Evolutionary conservation across 768 basidiomycete species (phyloP), one percentile per base, ranked within the genome.

Genomic region (Russula foetens): DNA sequence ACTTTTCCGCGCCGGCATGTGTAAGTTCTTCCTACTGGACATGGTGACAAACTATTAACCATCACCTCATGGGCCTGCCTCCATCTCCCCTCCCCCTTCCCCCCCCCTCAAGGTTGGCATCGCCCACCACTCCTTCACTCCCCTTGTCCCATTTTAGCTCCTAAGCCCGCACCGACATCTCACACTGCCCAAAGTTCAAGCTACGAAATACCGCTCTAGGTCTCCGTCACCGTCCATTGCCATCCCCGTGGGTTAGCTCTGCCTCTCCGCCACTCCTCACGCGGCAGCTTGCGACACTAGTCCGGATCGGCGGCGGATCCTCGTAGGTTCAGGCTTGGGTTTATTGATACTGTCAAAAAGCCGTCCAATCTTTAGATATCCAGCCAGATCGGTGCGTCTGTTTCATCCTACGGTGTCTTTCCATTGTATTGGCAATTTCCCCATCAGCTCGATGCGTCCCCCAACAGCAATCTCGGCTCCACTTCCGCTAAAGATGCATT

Each of bases 291-390:
- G 9, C 35, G 35, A 21, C 64, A 46, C 69, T 84, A 84, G 67
- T 78, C 91, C 63, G n/a, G n/a, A n/a, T n/a, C n/a, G n/a, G n/a
- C n/a, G n/a, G n/a, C n/a, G n/a, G n/a, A n/a, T n/a, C n/a, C n/a
- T n/a, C n/a, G n/a, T n/a, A n/a, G n/a, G n/a, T n/a, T n/a, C n/a
- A n/a, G n/a, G n/a, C n/a, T 49, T 91, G 92, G 4, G 95, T 93
- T 71, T 91, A 93, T 93, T 71, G 91, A 93, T 60, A 79, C 91
- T 73, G 92, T 92, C 74, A 92, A 92, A 74, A 78, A 23, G 89
- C 86, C 41, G 79, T 92, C 56, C 89, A 91, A 74, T 88, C 87
- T 3, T 84, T 86, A 29, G 79, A 77, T 26, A 91, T 92, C 75
- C 81, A 85, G 71, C 2, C 35, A 35, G 2, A 88, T 92, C 63